Percentiles rank a stretch among this genome's conserved stretches.
Conservation (phyloP, 2,329 filamentous ascomycete species). For the Orbilia javanica region DNA sequence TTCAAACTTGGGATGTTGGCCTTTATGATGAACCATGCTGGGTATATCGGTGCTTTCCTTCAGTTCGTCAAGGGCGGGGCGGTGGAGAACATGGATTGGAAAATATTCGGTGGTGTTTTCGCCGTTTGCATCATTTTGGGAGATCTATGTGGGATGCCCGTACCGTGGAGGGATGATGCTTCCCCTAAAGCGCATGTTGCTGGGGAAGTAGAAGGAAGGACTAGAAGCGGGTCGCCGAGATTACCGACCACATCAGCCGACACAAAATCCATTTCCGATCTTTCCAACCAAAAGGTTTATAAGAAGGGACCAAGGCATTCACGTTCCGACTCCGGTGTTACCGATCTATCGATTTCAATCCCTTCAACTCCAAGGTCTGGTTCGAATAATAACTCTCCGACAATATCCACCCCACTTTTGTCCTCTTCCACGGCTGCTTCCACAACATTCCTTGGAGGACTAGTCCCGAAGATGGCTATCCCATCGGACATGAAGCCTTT, state of each 20-base stretch:
- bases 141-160: slow-evolving; percentile 47
- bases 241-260: not conserved
- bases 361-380: slow-evolving; percentile 32
- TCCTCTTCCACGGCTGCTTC: not conserved
- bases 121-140: slow-evolving; percentile 28
- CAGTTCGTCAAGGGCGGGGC: slow-evolving; percentile 20
- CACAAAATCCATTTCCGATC: not conserved
- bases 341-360: slow-evolving; percentile 53
- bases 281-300: not conserved
- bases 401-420: slow-evolving; percentile 27
- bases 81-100: slow-evolving; percentile 41
- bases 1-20: slow-evolving; percentile 59
- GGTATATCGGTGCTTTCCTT: slow-evolving; percentile 54
- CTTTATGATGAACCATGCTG: slow-evolving; percentile 57
- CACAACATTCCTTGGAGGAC: not conserved
- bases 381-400: slow-evolving; percentile 30
- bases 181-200: not conserved
- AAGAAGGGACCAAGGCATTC: not conserved
- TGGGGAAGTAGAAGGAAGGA: not conserved
- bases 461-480: slow-evolving; percentile 40
- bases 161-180: slow-evolving; percentile 37
- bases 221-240: not conserved
- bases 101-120: slow-evolving; percentile 23
- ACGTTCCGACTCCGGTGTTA: slow-evolving; percentile 40
- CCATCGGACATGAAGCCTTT: slow-evolving; percentile 50